Evolutionary conservation across 306 rosid genomes (phyloP).

Genomic region (Vigna trinervia): DNA sequence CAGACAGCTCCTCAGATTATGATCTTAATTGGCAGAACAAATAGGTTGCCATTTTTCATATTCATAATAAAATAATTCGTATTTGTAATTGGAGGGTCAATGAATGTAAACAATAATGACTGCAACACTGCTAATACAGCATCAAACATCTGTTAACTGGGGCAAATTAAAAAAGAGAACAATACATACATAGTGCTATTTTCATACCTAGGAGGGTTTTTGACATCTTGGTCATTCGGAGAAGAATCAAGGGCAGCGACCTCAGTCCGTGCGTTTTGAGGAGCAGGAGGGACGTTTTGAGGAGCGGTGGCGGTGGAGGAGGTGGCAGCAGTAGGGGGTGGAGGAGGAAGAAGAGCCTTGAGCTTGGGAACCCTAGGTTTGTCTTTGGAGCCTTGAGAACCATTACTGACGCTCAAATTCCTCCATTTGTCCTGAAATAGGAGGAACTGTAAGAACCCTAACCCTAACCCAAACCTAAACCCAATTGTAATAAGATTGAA

Average conservation of each 20-base stretch:
- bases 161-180: neutral
- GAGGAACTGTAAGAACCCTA: neutral
- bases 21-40: slow-evolving; percentile 16
- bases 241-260: slow-evolving; percentile 47
- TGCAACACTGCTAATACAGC: neutral
- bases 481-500: neutral
- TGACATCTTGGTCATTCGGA: slow-evolving; percentile 53
- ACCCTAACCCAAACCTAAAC: neutral
- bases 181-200: neutral
- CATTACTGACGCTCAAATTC: slow-evolving; percentile 63
- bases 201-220: slow-evolving; percentile 58
- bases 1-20: slow-evolving; percentile 21
- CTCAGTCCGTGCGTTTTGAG: slow-evolving; percentile 37
- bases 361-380: slow-evolving; percentile 57
- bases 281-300: slow-evolving; percentile 33
- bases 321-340: slow-evolving; percentile 17
- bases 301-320: neutral
- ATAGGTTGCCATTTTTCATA: neutral
- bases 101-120: neutral
- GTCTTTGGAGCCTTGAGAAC: slow-evolving; percentile 62
- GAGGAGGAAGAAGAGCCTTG: slow-evolving; percentile 43
- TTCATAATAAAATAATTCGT: slow-evolving; percentile 6
- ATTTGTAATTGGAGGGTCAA: neutral
- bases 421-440: slow-evolving; percentile 87
- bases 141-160: neutral